Base-by-base conservation (phyloP, 306 rosid genomes). In the Calophaca sinica region DNA sequence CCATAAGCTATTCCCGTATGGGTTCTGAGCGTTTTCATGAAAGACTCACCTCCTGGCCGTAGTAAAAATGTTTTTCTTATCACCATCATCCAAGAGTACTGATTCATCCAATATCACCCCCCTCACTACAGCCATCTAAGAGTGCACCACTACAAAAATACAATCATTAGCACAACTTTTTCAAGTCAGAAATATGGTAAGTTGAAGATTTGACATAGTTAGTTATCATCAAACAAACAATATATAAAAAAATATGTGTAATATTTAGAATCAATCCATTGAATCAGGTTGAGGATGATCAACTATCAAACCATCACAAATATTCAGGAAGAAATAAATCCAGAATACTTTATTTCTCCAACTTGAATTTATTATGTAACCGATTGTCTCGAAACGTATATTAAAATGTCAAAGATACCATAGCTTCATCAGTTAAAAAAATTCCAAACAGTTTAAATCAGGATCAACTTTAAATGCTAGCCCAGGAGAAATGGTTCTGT, bases 91-190 rank as follows among this genome's bases (percentile, higher is more conserved):
- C 12, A 89, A 77, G 9, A 94, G 50, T 42, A 72, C 83, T 32
- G 94, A 88, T 45, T 81, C 92, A 79, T 93, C 96, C 52, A 89
- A 90, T n/a, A 84, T 89, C 73, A 93, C 91, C 60, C 89, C 89
- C 39, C 68, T 78, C 74, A 82, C 83, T 26, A 45, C 70, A 61
- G 77, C 74, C 83, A 82, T 82, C 38, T 53, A 59, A 55, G 39
- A 72, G 53, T 29, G 51, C 55, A 67, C 20, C 14, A 44, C 53
- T 41, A 61, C 67, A 45, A 50, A 41, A 13, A 72, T 10, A 77
- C 45, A 50, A 26, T 9, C 4, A 66, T n/a, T 4, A 72, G 48
- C 3, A 32, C 26, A 62, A 54, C 8, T 5, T 54, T 72, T 64
- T n/a, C 68, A 54, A 32, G 59, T 35, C 1, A 52, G 35, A 13